A percentile compares a stretch with the other conserved stretches of the same genome.
Conservation (phyloP, 345 rosid species). For the Camelina sativa region DNA sequence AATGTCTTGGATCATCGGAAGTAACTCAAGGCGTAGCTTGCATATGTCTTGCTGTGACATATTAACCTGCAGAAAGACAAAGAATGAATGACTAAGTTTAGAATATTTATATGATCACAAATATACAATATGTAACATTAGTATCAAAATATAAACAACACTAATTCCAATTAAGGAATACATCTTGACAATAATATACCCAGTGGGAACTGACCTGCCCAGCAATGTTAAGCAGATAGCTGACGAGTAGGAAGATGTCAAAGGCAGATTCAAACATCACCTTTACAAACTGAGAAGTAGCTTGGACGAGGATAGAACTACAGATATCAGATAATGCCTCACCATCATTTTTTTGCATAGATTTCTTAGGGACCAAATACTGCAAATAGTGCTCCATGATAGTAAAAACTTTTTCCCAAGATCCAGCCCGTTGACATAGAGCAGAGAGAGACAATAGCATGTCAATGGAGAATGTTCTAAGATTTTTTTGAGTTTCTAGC, state of each 20-base stretch:
- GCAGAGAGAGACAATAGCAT: slow-evolving; percentile 73
- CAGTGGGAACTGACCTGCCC: slow-evolving; percentile 69
- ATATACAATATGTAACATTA: slow-evolving; percentile 4
- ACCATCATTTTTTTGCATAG: slow-evolving; percentile 51
- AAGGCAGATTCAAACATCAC: slow-evolving; percentile 86
- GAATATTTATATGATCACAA: slow-evolving; percentile 9
- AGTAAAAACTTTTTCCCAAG: slow-evolving; percentile 77
- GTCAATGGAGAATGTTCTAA: slow-evolving; percentile 75
- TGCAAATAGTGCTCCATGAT: slow-evolving; percentile 67
- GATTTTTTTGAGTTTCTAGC: slow-evolving; percentile 65
- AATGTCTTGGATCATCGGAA: slow-evolving; percentile 89
- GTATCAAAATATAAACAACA: slow-evolving; percentile 17
- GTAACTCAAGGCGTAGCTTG: slow-evolving; percentile 77
- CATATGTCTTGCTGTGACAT: slow-evolving; percentile 69
- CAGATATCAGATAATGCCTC: slow-evolving; percentile 52
- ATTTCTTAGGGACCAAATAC: slow-evolving; percentile 76
- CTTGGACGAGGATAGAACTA: slow-evolving; percentile 66
- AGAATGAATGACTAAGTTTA: slow-evolving; percentile 7
- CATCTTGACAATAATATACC: slow-evolving; percentile 17
- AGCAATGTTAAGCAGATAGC: slow-evolving; percentile 73
- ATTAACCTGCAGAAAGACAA: slow-evolving; percentile 57
- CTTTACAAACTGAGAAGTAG: slow-evolving; percentile 81
- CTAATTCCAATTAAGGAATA: slow-evolving; percentile 14
- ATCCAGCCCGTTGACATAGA: slow-evolving; percentile 64
- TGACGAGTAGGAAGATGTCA: slow-evolving; percentile 73